Conservation (phyloP, 2,329 filamentous ascomycete species). For the Colletotrichum paranaense region DNA sequence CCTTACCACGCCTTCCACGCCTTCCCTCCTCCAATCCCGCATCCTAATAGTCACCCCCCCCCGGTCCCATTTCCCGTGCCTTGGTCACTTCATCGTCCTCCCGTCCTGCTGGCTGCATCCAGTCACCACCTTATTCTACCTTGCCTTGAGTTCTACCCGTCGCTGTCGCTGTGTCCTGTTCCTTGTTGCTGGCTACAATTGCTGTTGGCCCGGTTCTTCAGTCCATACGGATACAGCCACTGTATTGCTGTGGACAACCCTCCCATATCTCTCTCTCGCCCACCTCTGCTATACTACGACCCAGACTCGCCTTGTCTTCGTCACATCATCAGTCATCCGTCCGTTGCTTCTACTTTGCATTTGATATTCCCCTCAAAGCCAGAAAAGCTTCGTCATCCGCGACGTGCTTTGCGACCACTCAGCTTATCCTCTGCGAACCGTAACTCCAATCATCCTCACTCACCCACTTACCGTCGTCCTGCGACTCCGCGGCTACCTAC, state of each 20-base stretch:
- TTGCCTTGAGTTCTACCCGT: background rate
- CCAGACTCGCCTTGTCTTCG: slow-evolving; percentile 8
- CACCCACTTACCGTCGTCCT: background rate
- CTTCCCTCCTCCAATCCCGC: background rate
- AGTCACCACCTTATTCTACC: background rate
- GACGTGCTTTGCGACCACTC: background rate
- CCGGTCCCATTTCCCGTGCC: slow-evolving; percentile 26
- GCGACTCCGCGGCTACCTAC: background rate
- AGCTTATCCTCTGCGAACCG: background rate
- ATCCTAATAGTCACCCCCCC: slow-evolving; percentile 6
- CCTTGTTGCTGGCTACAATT: background rate
- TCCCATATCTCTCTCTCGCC: slow-evolving; percentile 10
- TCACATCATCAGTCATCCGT: slow-evolving; percentile 28
- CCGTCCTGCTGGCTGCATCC: background rate
- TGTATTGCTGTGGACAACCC: background rate
- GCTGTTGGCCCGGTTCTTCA: background rate
- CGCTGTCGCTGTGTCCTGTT: background rate
- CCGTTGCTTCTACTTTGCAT: background rate
- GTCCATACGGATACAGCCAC: background rate
- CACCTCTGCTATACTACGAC: background rate
- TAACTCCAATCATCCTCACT: background rate
- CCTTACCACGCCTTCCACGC: background rate
- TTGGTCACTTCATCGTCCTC: background rate
- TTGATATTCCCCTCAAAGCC: background rate
- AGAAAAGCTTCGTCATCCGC: background rate